These are phyloP conservation scores for Begonia fuchsioides DNA, from an alignment of 306 rosid species.

Conservation along the genomic window DNA sequence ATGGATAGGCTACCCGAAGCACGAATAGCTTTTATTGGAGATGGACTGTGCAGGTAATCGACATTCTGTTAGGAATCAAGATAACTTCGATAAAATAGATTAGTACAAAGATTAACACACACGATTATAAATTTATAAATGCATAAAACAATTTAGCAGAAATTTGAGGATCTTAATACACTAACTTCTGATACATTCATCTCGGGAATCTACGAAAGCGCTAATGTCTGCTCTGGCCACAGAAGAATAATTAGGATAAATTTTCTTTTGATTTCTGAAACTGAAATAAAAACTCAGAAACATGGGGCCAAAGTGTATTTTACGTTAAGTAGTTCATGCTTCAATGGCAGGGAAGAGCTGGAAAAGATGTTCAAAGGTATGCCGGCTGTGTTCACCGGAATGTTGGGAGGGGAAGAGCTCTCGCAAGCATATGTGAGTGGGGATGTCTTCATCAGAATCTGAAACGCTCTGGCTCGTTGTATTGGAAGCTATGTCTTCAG, in stretches of 20 bases:
- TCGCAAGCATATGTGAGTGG: conserved; percentile 94
- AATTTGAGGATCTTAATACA: too few relatives aligned
- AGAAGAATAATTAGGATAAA: not conserved
- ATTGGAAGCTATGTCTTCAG: conserved; percentile 94
- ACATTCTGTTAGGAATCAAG: too few relatives aligned
- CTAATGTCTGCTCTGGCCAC: not conserved
- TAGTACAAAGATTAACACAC: too few relatives aligned
- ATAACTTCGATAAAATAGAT: too few relatives aligned
- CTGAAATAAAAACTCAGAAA: too few relatives aligned
- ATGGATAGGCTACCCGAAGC: conserved; percentile 91
- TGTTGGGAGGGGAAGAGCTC: conserved; percentile 89
- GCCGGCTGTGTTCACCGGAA: conserved; percentile 92
- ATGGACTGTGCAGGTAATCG: conserved; percentile 84
- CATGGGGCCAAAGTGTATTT: not conserved
- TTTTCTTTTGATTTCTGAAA: not conserved
- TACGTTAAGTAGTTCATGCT: conserved; percentile 7
- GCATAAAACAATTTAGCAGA: too few relatives aligned
- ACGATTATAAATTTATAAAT: too few relatives aligned
- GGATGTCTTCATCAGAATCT: conserved; percentile 88
- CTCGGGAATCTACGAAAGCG: not conserved
- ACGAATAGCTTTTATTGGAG: conserved; percentile 82
- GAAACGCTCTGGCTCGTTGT: conserved; percentile 96
- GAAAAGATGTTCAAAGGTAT: conserved; percentile 78
- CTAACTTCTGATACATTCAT: too few relatives aligned
- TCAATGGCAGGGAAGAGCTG: conserved; percentile 58